phyloP scores from a whole-genome alignment of 2,329 filamentous ascomycete species.

The Exserohilum turcica region DNA sequence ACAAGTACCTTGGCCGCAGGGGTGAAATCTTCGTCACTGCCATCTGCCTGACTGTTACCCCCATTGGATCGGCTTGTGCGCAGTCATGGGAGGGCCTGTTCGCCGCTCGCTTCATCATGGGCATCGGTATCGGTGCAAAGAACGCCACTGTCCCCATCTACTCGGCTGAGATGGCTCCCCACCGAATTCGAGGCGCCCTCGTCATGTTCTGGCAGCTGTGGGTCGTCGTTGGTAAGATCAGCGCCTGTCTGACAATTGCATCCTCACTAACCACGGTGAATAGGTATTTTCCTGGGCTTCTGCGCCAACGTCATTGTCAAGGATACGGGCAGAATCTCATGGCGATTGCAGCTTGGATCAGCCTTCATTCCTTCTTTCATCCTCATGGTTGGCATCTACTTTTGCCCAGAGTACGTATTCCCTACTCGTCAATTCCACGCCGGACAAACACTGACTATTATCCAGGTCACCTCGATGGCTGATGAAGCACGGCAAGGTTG shows the following conservation, averaged over 20 bases:
- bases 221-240: constrained; percentile 40
- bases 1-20: constrained; percentile 45
- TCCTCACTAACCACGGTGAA: constrained; percentile 8
- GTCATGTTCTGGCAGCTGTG: constrained; percentile 50
- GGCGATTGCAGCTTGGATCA: constrained; percentile 46
- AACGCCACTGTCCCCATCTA: constrained; percentile 44
- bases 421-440: too few relatives aligned
- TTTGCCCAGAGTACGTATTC: constrained; percentile 41
- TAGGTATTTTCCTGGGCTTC: constrained; percentile 53
- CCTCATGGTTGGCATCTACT: constrained; percentile 43
- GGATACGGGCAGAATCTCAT: constrained; percentile 44
- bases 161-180: constrained; percentile 44
- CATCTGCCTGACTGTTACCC: constrained; percentile 42
- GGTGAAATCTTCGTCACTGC: constrained; percentile 49
- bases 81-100: constrained; percentile 47
- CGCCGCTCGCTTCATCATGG: constrained; percentile 44
- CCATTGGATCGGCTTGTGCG: constrained; percentile 46
- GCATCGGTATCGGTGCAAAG: constrained; percentile 43
- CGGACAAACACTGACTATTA: not conserved
- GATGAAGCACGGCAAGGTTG: constrained; percentile 44
- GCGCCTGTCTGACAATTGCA: constrained; percentile 12
- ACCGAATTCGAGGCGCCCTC: constrained; percentile 43
- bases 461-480: constrained; percentile 46
- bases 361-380: constrained; percentile 49
- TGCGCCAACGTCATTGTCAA: constrained; percentile 56